Percentiles rank a stretch among this genome's conserved stretches.
phyloP scores from a whole-genome alignment of 2,329 filamentous ascomycete genomes.

The Ophiostoma pallidulum region DNA sequence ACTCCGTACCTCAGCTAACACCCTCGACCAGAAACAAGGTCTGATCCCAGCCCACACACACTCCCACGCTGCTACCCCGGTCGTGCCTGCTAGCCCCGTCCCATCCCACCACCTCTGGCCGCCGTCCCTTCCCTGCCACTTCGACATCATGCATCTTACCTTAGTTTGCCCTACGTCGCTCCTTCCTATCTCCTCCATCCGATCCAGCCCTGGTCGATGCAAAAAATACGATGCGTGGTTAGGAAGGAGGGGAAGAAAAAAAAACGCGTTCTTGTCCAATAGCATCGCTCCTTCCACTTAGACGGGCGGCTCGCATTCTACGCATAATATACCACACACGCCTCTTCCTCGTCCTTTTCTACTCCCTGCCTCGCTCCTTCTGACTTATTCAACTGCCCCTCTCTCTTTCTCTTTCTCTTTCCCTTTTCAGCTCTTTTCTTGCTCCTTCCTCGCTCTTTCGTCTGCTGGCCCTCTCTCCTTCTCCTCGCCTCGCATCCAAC shows the following conservation, averaged over 20 bases:
- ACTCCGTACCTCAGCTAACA: too few species aligned
- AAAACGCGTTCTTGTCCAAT: constrained; percentile 10
- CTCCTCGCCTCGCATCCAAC: not conserved
- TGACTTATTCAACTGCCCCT: not conserved
- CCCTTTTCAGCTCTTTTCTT: not conserved
- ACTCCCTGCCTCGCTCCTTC: constrained; percentile 5
- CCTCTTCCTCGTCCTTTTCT: not conserved
- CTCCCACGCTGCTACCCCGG: not conserved
- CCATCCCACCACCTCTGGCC: too few species aligned
- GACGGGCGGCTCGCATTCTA: not conserved
- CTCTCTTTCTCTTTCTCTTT: not conserved
- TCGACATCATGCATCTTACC: too few species aligned
- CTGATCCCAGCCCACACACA: not conserved
- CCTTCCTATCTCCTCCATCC: not conserved
- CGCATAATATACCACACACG: not conserved
- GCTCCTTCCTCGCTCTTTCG: not conserved
- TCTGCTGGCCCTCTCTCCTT: not conserved
- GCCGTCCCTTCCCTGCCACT: too few species aligned
- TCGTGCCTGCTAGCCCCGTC: not conserved
- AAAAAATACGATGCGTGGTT: not conserved
- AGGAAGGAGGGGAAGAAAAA: not conserved
- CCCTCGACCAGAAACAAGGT: not conserved
- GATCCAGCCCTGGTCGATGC: not conserved
- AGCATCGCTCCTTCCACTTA: constrained; percentile 2
- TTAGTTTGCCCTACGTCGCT: not conserved